A percentile compares a stretch with the other conserved stretches of the same genome.
Evolutionary conservation across 345 rosid genomes (phyloP).

Genomic region (Linum lewisii): DNA sequence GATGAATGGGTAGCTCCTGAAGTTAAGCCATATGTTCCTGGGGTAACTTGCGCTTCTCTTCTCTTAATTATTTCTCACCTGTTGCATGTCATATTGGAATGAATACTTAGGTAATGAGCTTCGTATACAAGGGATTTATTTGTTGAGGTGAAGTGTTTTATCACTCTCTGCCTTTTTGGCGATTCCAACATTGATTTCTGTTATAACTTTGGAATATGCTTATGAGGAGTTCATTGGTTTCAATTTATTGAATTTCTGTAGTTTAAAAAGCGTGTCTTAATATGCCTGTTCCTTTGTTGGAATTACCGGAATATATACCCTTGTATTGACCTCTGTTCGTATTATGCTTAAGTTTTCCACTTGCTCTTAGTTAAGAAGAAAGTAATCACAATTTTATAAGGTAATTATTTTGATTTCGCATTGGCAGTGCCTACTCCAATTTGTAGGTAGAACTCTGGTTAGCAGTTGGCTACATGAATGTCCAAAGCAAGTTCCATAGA

Average conservation of each 20-base stretch:
- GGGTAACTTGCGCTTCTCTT: conserved; percentile 37
- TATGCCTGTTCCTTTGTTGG: neutral
- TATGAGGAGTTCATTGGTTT: neutral
- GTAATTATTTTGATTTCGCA: too few relatives aligned
- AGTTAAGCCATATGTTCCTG: conserved; percentile 62
- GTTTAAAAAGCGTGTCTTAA: neutral
- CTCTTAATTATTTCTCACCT: neutral
- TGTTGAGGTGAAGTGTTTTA: neutral
- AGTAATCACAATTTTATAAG: too few relatives aligned
- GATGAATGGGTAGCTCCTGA: conserved; percentile 94
- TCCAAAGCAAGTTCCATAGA: too few relatives aligned
- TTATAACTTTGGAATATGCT: neutral
- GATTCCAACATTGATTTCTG: neutral
- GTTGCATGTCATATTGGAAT: neutral
- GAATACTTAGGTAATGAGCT: neutral
- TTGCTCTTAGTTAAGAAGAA: too few relatives aligned
- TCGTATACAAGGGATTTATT: neutral
- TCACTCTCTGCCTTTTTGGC: neutral
- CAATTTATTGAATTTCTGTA: neutral
- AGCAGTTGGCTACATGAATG: too few relatives aligned
- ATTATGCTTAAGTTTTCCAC: too few relatives aligned
- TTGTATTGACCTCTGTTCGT: too few relatives aligned
- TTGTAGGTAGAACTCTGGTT: too few relatives aligned
- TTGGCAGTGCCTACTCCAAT: too few relatives aligned
- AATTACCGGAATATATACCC: too few relatives aligned